Percentiles rank a stretch among this genome's conserved stretches.
phyloP scores from a whole-genome alignment of 2,329 filamentous ascomycete species.

The Dryadomyces sulphureus region DNA sequence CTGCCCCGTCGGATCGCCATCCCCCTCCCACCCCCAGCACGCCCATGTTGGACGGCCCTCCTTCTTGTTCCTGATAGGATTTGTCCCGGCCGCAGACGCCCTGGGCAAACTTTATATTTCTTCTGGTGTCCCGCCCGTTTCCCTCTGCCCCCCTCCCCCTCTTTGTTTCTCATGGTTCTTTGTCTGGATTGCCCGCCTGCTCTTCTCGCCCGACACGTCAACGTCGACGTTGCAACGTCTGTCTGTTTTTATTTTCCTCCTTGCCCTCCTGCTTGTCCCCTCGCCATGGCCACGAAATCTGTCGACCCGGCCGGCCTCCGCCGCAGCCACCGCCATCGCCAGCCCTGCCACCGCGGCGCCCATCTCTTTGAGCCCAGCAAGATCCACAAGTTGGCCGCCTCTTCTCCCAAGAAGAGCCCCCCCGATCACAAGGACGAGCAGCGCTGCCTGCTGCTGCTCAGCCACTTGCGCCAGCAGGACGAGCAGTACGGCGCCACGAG shows the following conservation, averaged over 20 bases:
- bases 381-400: neutral
- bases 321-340: constrained; percentile 3
- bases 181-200: neutral
- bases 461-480: neutral
- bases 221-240: neutral
- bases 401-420: neutral
- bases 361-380: neutral
- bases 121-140: neutral
- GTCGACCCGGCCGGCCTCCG: constrained; percentile 1
- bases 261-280: neutral
- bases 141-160: neutral
- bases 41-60: too few relatives aligned
- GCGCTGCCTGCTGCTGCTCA: neutral
- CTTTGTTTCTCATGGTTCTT: neutral
- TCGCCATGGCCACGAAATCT: constrained; percentile 6
- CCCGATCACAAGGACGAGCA: neutral
- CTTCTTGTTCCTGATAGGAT: too few relatives aligned
- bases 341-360: constrained; percentile 2
- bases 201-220: neutral
- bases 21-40: neutral
- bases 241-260: neutral
- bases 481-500: neutral
- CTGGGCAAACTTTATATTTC: neutral
- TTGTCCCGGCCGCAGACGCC: too few relatives aligned
- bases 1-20: constrained; percentile 1